A percentile compares a stretch with the other conserved stretches of the same genome.
Conservation (phyloP, 345 rosid genomes). For the Brassica nigra region DNA sequence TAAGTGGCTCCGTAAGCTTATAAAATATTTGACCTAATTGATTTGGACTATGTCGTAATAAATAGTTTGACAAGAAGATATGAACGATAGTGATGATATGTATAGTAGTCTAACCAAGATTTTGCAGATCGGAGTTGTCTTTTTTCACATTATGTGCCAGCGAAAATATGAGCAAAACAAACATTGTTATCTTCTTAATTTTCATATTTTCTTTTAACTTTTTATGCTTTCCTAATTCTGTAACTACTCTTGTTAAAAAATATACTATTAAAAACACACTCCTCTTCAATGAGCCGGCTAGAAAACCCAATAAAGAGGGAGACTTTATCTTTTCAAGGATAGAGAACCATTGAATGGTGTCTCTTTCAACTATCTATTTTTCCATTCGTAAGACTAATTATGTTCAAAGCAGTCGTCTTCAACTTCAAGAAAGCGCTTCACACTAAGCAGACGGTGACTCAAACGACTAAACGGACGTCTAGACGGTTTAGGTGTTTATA, state of each 20-base stretch:
- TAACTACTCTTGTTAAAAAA: too few relatives aligned
- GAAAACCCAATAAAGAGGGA: constrained; percentile 43
- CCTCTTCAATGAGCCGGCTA: constrained; percentile 88
- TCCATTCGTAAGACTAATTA: too few relatives aligned
- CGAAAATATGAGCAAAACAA: not conserved
- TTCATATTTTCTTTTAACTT: not conserved
- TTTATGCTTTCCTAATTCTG: constrained; percentile 2
- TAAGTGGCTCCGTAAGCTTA: constrained; percentile 16
- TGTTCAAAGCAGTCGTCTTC: too few relatives aligned
- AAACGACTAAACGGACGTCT: too few relatives aligned
- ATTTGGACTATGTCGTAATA: constrained; percentile 11
- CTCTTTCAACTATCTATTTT: too few relatives aligned
- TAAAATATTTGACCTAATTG: not conserved
- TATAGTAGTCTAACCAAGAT: not conserved
- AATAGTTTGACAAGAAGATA: not conserved
- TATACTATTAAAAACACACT: constrained; percentile 36
- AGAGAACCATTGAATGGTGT: too few relatives aligned
- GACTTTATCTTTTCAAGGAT: too few relatives aligned
- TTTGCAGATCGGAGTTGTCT: not conserved
- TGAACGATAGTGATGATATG: not conserved
- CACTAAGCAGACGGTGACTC: too few relatives aligned
- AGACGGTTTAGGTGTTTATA: too few relatives aligned
- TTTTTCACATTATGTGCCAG: constrained; percentile 3
- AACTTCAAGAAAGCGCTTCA: too few relatives aligned
- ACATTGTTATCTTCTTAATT: not conserved